Base-by-base conservation (phyloP, 768 basidiomycete genomes). In the Tulasnella sp. region DNA sequence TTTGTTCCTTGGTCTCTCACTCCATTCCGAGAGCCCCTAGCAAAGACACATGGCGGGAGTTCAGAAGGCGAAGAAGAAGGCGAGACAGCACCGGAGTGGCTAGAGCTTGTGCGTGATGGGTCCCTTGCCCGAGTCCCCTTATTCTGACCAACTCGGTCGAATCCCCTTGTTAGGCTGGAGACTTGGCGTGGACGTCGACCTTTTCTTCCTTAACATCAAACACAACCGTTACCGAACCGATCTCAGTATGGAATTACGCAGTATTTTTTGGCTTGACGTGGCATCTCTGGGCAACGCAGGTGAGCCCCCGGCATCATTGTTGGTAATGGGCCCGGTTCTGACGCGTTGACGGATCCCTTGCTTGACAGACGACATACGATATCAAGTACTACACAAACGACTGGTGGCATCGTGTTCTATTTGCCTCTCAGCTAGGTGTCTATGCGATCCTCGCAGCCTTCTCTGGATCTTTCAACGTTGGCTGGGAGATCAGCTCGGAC, bases 381-480 rank as follows among this genome's bases (percentile, higher is more conserved):
- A 71, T 71, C 69, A 71, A 71, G 42, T 71, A 39, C 15, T 71
- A 71, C 42, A 71, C 69, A 14, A 71, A 71, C 42, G 69, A 71
- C 36, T 71, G 69, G 69, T 71, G 69, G 69, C 69, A 71, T 36
- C 69, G 69, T 4, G 42, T 29, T 17, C 14, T 71, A 6, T 71
- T 71, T 25, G 42, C 42, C 5, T 45, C 42, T 3, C 69, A 71
- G 29, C 38, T 71, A 19, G 38, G 31, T 5, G 38, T 45, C 12
- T 71, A 71, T 29, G 69, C 38, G 12, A 45, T 39, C 12, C 42
- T 71, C 38, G 69, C 69, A 29, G 69, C 69, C 7, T 38, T 71
- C 58, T 64, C 58, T 6, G 58, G 58, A 0, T 64, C 58, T 25
- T 64, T 64, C 58, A 64, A 64, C 11, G 58, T 64, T 4, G 58